Percentiles rank a stretch among this genome's conserved stretches.
Conservation (phyloP, 2,329 filamentous ascomycete genomes). For the Pleurostoma richardsiae region DNA sequence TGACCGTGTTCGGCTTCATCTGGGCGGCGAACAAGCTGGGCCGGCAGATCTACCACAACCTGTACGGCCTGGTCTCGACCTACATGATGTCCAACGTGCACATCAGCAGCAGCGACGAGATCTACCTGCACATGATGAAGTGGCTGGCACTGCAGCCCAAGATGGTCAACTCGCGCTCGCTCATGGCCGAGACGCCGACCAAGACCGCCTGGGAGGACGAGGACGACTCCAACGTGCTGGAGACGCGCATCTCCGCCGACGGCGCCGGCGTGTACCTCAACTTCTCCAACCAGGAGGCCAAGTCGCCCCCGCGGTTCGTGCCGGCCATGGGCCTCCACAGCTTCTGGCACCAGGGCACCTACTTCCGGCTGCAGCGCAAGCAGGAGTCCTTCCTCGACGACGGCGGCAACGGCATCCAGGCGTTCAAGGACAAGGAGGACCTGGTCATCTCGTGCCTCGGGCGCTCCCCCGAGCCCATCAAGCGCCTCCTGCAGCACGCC, state of each 20-base stretch:
- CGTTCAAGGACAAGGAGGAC: slow-evolving; percentile 46
- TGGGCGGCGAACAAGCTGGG: slow-evolving; percentile 39
- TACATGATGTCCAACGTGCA: slow-evolving; percentile 48
- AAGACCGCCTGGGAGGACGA: slow-evolving; percentile 55
- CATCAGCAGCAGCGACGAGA: slow-evolving; percentile 50
- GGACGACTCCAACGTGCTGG: slow-evolving; percentile 34
- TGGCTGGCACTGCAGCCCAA: slow-evolving; percentile 50
- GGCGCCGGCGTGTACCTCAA: slow-evolving; percentile 47
- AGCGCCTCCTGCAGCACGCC: slow-evolving; percentile 46
- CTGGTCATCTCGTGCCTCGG: slow-evolving; percentile 52
- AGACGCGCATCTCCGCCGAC: slow-evolving; percentile 26
- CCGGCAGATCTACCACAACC: slow-evolving; percentile 25
- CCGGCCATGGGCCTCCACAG: slow-evolving; percentile 47
- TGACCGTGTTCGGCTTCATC: slow-evolving; percentile 38
- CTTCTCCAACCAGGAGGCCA: slow-evolving; percentile 53
- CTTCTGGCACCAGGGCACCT: slow-evolving; percentile 50
- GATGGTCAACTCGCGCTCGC: slow-evolving; percentile 43
- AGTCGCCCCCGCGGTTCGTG: slow-evolving; percentile 45
- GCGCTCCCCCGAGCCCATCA: slow-evolving; percentile 47
- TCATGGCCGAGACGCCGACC: slow-evolving; percentile 51
- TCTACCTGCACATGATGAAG: slow-evolving; percentile 53
- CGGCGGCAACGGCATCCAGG: slow-evolving; percentile 19
- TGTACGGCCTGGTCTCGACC: slow-evolving; percentile 26
- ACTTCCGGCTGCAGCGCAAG: slow-evolving; percentile 42
- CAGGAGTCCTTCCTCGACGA: slow-evolving; percentile 35